phyloP scores from a whole-genome alignment of 495 filamentous ascomycete genomes.

The Aspergillus asperescens region DNA sequence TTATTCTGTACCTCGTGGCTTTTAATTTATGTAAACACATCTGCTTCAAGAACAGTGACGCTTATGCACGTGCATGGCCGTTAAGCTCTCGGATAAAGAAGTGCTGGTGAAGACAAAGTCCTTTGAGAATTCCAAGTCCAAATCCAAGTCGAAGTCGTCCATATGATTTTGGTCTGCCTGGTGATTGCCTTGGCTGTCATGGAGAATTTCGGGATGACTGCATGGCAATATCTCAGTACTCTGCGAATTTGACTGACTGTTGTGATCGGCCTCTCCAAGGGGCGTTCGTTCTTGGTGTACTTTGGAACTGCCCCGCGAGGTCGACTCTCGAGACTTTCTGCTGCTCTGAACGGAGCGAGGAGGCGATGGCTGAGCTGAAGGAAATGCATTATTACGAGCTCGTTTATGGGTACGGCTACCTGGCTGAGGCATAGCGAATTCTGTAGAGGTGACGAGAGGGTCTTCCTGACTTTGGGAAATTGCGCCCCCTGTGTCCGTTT shows the following conservation, averaged over 20 bases:
- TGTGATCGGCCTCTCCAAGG: conserved; percentile 25
- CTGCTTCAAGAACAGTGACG: not conserved
- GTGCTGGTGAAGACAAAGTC: conserved; percentile 36
- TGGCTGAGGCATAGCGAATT: conserved; percentile 15
- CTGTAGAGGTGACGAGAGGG: conserved; percentile 22
- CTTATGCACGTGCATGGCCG: conserved; percentile 10
- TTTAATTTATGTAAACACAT: too few relatives aligned
- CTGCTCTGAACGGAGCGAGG: not conserved
- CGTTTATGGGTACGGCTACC: conserved; percentile 28
- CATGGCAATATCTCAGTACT: conserved; percentile 8
- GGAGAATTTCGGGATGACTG: conserved; percentile 10
- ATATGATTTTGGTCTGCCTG: conserved; percentile 23
- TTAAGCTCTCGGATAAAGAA: conserved; percentile 26
- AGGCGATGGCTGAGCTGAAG: conserved; percentile 7
- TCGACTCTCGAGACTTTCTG: conserved; percentile 9
- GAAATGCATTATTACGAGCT: conserved; percentile 20
- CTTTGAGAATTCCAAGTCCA: conserved; percentile 39
- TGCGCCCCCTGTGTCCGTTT: conserved; percentile 21
- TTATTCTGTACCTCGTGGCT: too few relatives aligned
- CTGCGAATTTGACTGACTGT: conserved; percentile 27
- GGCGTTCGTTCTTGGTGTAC: conserved; percentile 17
- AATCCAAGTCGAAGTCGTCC: conserved; percentile 30
- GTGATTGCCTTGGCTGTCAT: conserved; percentile 5
- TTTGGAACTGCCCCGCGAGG: conserved; percentile 1
- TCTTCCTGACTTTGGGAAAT: conserved; percentile 16